phyloP scores from a whole-genome alignment of 169 alveolate species.

The Eimeria acervulina region DNA sequence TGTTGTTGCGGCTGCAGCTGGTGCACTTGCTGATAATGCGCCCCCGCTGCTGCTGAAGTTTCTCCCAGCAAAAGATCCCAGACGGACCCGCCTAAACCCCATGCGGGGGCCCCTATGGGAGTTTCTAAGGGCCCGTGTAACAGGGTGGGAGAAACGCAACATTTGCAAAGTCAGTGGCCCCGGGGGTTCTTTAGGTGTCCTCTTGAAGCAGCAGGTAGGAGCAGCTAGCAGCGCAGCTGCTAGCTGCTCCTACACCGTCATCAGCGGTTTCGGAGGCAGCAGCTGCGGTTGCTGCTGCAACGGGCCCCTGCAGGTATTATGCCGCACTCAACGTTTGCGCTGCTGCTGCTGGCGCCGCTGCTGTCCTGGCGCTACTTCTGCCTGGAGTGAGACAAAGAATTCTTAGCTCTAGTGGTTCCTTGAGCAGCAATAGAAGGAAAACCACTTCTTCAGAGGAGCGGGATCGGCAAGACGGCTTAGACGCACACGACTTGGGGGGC shows the following conservation, averaged over 20 bases:
- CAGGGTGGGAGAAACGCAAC: constrained; percentile 6
- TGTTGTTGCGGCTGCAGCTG: background rate
- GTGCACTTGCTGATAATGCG: background rate
- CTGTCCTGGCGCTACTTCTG: background rate
- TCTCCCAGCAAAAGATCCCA: background rate
- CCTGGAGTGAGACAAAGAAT: background rate
- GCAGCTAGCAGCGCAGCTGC: background rate
- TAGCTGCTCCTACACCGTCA: no score
- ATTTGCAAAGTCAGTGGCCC: background rate
- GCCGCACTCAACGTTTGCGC: background rate
- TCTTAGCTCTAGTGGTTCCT: background rate
- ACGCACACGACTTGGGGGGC: background rate
- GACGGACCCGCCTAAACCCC: background rate
- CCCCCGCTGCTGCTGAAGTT: background rate
- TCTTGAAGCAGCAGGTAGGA: background rate
- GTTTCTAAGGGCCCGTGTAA: background rate
- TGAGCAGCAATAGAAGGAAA: constrained; percentile 28
- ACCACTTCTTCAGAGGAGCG: background rate
- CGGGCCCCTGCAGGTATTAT: background rate
- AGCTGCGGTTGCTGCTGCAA: constrained; percentile 38
- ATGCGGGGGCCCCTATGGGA: constrained; percentile 19
- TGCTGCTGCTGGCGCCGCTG: constrained; percentile 17
- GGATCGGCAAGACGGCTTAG: background rate
- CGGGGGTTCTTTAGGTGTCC: background rate
- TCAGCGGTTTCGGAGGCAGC: background rate